phyloP scores from a whole-genome alignment of 371 early-diverging fungal species.

The Apophysomyces elegans region DNA sequence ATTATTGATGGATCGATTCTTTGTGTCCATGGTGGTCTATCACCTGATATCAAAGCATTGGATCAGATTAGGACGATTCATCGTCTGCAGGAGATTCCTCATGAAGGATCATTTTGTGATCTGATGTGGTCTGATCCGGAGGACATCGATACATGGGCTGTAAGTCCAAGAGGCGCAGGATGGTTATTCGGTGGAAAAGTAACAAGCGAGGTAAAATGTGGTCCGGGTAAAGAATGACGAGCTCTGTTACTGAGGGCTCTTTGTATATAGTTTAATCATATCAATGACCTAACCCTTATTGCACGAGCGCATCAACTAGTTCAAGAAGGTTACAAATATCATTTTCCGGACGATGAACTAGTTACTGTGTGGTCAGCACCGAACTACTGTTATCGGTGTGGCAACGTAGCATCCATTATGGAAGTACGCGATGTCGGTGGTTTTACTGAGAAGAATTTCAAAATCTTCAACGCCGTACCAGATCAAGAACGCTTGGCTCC shows the following conservation, averaged over 20 bases:
- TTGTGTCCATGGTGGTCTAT: slow-evolving; percentile 99
- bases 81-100: slow-evolving; percentile 98
- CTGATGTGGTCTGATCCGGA: slow-evolving; percentile 96
- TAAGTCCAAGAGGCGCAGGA: slow-evolving; percentile 98
- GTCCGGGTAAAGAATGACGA: neutral
- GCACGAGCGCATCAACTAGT: slow-evolving; percentile 99
- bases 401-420: slow-evolving; percentile 98
- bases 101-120: slow-evolving; percentile 98
- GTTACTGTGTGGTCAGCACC: slow-evolving; percentile 99
- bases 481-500: slow-evolving; percentile 76
- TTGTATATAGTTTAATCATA: slow-evolving; percentile 86
- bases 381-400: slow-evolving; percentile 99
- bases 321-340: slow-evolving; percentile 97
- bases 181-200: slow-evolving; percentile 98
- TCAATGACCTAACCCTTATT: slow-evolving; percentile 96
- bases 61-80: slow-evolving; percentile 98
- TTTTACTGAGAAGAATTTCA: slow-evolving; percentile 84
- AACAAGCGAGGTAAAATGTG: slow-evolving; percentile 78
- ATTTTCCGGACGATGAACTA: slow-evolving; percentile 94
- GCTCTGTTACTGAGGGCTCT: neutral
- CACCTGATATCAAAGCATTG: slow-evolving; percentile 95
- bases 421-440: slow-evolving; percentile 84
- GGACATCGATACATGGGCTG: slow-evolving; percentile 98
- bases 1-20: slow-evolving; percentile 75
- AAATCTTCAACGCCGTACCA: slow-evolving; percentile 95